These are phyloP conservation scores for Erigeron canadensis DNA, from an alignment of 129 eudicot species.

Conservation along the genomic window DNA sequence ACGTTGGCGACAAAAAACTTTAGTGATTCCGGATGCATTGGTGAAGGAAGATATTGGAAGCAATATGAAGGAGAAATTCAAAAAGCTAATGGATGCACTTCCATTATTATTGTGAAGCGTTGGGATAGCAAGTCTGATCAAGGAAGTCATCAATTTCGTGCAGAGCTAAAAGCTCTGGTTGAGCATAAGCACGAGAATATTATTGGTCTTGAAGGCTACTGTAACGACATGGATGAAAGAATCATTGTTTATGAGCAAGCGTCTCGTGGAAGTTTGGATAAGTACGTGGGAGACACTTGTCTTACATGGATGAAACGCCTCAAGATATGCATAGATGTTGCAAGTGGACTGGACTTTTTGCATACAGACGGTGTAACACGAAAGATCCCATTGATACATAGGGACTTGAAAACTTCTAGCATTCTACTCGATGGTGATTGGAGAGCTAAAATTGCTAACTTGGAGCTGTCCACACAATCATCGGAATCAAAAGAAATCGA, in stretches of 20 bases:
- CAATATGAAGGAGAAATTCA: not conserved
- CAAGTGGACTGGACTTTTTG: not conserved
- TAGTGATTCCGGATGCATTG: not conserved
- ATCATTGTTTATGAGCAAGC: not conserved
- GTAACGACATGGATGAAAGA: not conserved
- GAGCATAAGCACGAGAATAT: not conserved
- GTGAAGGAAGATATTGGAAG: not conserved
- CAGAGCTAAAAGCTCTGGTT: not conserved
- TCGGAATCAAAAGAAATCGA: too few species aligned
- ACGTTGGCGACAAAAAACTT: not conserved
- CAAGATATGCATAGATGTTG: not conserved
- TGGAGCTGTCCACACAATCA: too few species aligned
- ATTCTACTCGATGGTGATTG: too few species aligned
- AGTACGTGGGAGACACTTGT: not conserved
- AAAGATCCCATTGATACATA: too few species aligned
- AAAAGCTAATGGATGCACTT: not conserved
- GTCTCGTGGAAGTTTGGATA: not conserved
- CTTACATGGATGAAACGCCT: slow-evolving; percentile 1
- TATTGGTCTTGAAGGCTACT: not conserved
- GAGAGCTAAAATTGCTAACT: too few species aligned
- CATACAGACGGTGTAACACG: not conserved
- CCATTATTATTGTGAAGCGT: not conserved
- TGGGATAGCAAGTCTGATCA: not conserved
- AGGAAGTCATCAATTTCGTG: not conserved
- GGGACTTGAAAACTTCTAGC: too few species aligned